Conservation (phyloP, 129 eudicot species). For the Centrapalus pauciflorus region DNA sequence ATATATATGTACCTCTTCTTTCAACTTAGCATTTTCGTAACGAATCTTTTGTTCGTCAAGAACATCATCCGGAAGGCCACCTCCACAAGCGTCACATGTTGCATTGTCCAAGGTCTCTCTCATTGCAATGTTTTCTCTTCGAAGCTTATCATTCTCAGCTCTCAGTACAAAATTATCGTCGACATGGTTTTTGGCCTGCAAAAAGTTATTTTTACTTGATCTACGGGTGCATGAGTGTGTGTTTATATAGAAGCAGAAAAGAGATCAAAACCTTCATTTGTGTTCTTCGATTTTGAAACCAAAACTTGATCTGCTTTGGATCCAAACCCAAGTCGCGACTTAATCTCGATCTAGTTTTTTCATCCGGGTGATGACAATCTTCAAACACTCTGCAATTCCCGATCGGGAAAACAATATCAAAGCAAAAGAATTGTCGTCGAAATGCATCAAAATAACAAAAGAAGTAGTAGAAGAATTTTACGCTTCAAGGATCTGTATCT, state of each 20-base stretch:
- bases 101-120: conserved; percentile 49
- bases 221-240: neutral
- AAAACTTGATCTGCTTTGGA: conserved; percentile 27
- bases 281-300: conserved; percentile 33
- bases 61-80: conserved; percentile 42
- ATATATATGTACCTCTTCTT: conserved; percentile 40
- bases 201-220: neutral
- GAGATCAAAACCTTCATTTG: conserved; percentile 25
- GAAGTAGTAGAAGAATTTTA: neutral
- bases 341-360: conserved; percentile 4
- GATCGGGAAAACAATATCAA: neutral
- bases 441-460: neutral
- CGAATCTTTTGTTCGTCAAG: conserved; percentile 42
- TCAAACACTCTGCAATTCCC: conserved; percentile 7
- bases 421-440: neutral
- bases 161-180: conserved; percentile 43
- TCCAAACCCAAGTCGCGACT: conserved; percentile 21
- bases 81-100: conserved; percentile 52
- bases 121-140: conserved; percentile 49
- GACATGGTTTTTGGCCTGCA: conserved; percentile 48
- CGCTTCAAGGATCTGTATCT: conserved; percentile 50
- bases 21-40: conserved; percentile 47
- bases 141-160: conserved; percentile 46
- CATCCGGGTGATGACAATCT: conserved; percentile 30
- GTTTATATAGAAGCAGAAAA: neutral